Evolutionary conservation across 352 stramenopile species (phyloP), one percentile per base, ranked within the genome.

Genomic region (Globisporangium abappressorium): DNA sequence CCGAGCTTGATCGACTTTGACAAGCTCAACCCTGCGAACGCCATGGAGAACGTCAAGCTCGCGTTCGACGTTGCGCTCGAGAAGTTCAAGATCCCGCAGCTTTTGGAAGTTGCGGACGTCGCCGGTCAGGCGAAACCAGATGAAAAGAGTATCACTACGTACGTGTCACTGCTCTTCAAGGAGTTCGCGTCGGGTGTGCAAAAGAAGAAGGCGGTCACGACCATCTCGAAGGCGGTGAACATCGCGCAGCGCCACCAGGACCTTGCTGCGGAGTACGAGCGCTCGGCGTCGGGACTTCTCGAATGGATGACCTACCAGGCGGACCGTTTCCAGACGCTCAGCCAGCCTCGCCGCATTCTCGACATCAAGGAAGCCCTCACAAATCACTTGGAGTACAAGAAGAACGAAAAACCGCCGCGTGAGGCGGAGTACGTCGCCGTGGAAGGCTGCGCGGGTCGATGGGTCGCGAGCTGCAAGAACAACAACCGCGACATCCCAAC

Each of bases 121-220:
- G 87, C 87, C 6, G 90, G 89, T 60, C 81, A 85, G 26, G 79
- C 74, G 11, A 97, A 97, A 69, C 90, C 90, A 1, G 91, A 97
- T 46, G 91, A 97, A 59, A 97, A 97, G 81, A 94, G 82, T 72
- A 95, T 97, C 74, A 93, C 94, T 56, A 96, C 91, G 68, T 97
- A 97, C 70, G 88, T 97, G 26, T 94, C 87, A 34, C 75, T 97
- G 56, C 86, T 97, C 55, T 97, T 96, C 74, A 95, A 95, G 75
- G 88, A 96, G 73, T 97, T 97, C 63, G 91, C 91, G 2, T 93
- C 86, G 18, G 88, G 90, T 34, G 76, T 93, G 62, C 91, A 97
- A 71, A 95, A 95, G 83, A 93, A 95, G 68, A 94, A 93, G 78
- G 84, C 90, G 1, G 79, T 97, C 54, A 93, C 89, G 59, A 95